Base-by-base conservation (phyloP, 495 filamentous ascomycete genomes). In the Aspergillus ellipticus region DNA sequence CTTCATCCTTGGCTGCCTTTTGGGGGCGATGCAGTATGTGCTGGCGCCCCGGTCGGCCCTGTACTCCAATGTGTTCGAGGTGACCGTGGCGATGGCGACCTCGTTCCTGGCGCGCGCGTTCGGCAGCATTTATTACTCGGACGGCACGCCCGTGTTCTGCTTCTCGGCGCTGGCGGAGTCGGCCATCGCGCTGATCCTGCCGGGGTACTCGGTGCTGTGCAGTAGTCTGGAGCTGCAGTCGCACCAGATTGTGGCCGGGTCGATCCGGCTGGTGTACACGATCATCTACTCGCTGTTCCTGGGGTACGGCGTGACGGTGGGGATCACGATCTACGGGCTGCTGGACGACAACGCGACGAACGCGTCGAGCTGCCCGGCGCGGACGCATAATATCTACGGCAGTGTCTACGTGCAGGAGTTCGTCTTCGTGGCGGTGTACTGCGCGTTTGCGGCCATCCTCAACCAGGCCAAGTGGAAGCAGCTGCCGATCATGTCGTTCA, bases 231-330 rank as follows among this genome's bases (percentile, higher is more conserved):
- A 97, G 70, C 81, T 97, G 11, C 93, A 97, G 68, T 93, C 88
- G 2, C 81, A 84, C 47, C 85, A 88, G 57, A 86, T 97, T 47
- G 88, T 96, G 19, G 90, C 93, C 19, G 93, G 93, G 2, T 92
- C 89, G 11, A 89, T 96, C 29, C 89, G 93, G 37, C 92, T 97
- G 88, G 89, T 97, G 0, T 96, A 96, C 64, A 89, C 92, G 9
- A 87, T 97, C 58, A 93, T 97, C 55, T 97, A 96, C 69, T 93
- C 92, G 0, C 79, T 97, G 2, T 96, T 96, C 73, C 85, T 97
- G 8, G 93, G 91, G 21, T 97, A 92, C 62, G 93, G 92, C 20
- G 95, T 97, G 61, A 96, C 93, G 0, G 89, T 97, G 33, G 93
- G 93, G 31, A 90, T 90, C 0, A 89, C 89, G 2, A 77, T 97